Evolutionary conservation across 2,329 filamentous ascomycete species (phyloP).

Genomic region (Pseudomassariella vexata): DNA sequence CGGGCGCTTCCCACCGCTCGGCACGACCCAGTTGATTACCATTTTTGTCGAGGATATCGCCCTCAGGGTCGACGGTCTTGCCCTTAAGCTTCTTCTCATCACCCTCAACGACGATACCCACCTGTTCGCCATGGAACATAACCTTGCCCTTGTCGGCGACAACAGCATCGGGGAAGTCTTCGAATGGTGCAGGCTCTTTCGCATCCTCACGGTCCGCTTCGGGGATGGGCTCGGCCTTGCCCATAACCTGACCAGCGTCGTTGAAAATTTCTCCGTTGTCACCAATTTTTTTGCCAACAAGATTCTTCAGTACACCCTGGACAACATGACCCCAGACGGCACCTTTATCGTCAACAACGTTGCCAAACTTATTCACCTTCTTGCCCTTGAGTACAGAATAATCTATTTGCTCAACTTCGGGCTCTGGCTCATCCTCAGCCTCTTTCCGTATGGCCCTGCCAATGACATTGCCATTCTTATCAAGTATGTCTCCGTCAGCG

Average conservation of each 20-base stretch:
- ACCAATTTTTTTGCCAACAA: slow-evolving; percentile 59
- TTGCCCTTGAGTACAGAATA: slow-evolving; percentile 44
- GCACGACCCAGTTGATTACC: slow-evolving; percentile 63
- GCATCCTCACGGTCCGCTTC: slow-evolving; percentile 43
- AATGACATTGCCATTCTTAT: slow-evolving; percentile 28
- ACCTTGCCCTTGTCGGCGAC: slow-evolving; percentile 50
- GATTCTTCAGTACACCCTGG: slow-evolving; percentile 57
- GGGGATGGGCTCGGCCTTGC: slow-evolving; percentile 60
- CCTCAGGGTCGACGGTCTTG: slow-evolving; percentile 62
- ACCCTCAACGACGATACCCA: slow-evolving; percentile 59
- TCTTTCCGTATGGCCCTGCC: slow-evolving; percentile 27
- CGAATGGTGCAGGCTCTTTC: slow-evolving; percentile 46
- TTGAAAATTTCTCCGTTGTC: slow-evolving; percentile 67
- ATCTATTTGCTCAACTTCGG: slow-evolving; percentile 33
- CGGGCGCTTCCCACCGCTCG: slow-evolving; percentile 57
- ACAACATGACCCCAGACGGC: slow-evolving; percentile 55
- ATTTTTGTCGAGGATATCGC: slow-evolving; percentile 61
- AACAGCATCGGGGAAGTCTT: slow-evolving; percentile 49
- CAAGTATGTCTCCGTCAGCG: slow-evolving; percentile 28
- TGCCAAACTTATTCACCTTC: slow-evolving; percentile 55
- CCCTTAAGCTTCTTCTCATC: slow-evolving; percentile 59
- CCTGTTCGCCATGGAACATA: slow-evolving; percentile 43
- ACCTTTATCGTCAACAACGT: slow-evolving; percentile 48
- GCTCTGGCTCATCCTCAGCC: slow-evolving; percentile 22
- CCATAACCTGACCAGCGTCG: slow-evolving; percentile 62